These are phyloP conservation scores for Botrytis paeoniae DNA, from an alignment of 2,329 filamentous ascomycete species.

Conservation along the genomic window DNA sequence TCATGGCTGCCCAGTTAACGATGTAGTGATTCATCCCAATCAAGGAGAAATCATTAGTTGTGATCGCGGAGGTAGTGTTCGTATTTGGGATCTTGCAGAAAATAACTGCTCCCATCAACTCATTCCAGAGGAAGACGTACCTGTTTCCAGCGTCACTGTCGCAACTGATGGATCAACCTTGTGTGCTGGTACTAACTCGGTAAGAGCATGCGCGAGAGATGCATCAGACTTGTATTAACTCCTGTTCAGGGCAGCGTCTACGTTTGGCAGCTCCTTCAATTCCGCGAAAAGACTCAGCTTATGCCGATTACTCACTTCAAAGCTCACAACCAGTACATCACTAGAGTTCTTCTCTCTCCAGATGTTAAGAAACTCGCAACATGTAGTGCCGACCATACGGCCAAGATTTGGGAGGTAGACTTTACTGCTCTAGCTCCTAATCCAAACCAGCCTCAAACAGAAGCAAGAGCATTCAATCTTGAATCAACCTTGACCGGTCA, in stretches of 20 bases:
- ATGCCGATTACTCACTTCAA: conserved; percentile 70
- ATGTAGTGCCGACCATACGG: conserved; percentile 74
- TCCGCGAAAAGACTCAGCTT: conserved; percentile 63
- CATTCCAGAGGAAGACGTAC: conserved; percentile 92
- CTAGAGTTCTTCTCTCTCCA: conserved; percentile 68
- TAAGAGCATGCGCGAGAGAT: conserved; percentile 43
- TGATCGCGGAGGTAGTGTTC: conserved; percentile 85
- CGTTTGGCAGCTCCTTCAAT: conserved; percentile 88
- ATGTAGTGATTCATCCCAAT: conserved; percentile 99
- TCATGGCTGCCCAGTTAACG: conserved; percentile 86
- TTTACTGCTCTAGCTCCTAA: conserved; percentile 49
- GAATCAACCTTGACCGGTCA: conserved; percentile 69
- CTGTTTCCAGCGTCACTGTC: conserved; percentile 91
- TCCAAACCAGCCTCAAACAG: conserved; percentile 38
- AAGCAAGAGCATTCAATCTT: conserved; percentile 55
- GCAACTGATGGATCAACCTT: conserved; percentile 90
- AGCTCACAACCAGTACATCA: conserved; percentile 71
- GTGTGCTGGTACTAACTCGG: conserved; percentile 87
- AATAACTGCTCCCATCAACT: conserved; percentile 96
- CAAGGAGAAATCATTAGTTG: conserved; percentile 98
- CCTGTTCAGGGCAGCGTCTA: conserved; percentile 83
- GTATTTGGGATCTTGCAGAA: conserved; percentile 95
- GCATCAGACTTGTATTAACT: conserved; percentile 12
- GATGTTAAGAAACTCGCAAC: conserved; percentile 74
- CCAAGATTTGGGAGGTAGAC: conserved; percentile 94